Conservation (phyloP, 2,329 filamentous ascomycete species). For the Pseudomassariella vexata region DNA sequence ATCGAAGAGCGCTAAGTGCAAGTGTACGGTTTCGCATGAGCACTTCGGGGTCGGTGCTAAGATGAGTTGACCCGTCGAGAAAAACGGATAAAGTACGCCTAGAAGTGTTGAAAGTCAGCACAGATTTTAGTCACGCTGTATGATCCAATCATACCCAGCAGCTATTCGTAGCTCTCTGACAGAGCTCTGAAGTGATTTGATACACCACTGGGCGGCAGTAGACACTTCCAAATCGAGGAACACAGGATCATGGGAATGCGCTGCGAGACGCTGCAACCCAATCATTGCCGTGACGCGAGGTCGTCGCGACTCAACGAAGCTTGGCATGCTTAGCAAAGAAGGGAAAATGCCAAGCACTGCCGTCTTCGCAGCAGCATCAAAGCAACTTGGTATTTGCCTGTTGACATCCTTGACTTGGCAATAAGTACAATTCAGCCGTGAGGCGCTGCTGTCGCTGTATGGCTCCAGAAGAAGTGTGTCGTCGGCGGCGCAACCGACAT, state of each 20-base stretch:
- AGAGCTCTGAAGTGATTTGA: constrained; percentile 77
- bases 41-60: constrained; percentile 31
- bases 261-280: constrained; percentile 61
- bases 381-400: constrained; percentile 9
- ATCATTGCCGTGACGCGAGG: constrained; percentile 67
- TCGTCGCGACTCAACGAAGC: constrained; percentile 49
- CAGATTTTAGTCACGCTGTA: no score
- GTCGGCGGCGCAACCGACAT: constrained; percentile 50
- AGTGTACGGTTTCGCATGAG: constrained; percentile 61
- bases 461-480: constrained; percentile 30
- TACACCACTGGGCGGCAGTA: constrained; percentile 69
- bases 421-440: constrained; percentile 15
- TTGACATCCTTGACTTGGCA: constrained; percentile 11
- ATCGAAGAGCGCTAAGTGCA: constrained; percentile 65
- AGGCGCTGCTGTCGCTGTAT: constrained; percentile 3
- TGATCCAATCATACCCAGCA: constrained; percentile 53
- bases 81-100: constrained; percentile 64
- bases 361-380: constrained; percentile 24
- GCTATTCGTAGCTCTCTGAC: constrained; percentile 78
- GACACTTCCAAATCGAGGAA: constrained; percentile 65
- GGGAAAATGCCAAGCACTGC: constrained; percentile 38
- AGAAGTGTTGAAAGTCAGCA: constrained; percentile 13
- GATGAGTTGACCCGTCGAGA: constrained; percentile 39
- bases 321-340: constrained; percentile 36
- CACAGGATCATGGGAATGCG: constrained; percentile 55